Conservation (phyloP, 129 eudicot species). For the Tanacetum coccineum region DNA sequence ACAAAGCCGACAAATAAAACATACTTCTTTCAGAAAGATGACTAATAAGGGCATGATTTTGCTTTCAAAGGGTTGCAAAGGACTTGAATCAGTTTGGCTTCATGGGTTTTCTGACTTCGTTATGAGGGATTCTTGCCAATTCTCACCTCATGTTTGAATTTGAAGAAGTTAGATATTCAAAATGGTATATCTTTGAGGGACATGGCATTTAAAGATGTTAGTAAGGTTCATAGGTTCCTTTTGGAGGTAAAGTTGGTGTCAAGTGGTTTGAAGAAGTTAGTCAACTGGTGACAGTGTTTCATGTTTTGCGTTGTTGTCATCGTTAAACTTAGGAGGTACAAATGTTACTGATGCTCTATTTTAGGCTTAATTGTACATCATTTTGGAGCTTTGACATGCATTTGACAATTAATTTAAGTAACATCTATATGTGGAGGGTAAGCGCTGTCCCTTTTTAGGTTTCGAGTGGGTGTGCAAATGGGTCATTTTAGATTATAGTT, state of each 20-base stretch:
- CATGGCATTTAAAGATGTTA: conserved; percentile 46
- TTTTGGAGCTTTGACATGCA: no score
- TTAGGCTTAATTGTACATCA: no score
- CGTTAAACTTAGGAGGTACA: no score
- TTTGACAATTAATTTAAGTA: no score
- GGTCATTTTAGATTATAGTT: no score
- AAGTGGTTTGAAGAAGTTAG: conserved; percentile 38
- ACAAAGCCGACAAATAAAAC: no score
- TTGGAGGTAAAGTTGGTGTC: conserved; percentile 41
- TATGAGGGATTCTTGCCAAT: conserved; percentile 62
- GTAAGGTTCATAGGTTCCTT: conserved; percentile 35
- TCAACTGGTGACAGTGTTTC: conserved; percentile 34
- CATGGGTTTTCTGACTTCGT: conserved; percentile 61
- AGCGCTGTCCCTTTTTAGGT: no score
- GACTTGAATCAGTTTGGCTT: conserved; percentile 51
- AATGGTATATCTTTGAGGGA: conserved; percentile 41
- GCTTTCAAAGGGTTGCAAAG: conserved; percentile 52
- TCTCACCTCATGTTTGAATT: conserved; percentile 35
- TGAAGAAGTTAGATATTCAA: conserved; percentile 57
- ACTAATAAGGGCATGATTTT: conserved; percentile 59
- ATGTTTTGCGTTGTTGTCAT: no score
- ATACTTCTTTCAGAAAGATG: background rate
- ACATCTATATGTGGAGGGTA: no score
- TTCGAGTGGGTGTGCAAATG: no score
- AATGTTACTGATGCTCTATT: no score